Conservation (phyloP, 1,284 basidiomycete genomes). For the Takashimella tepidaria region DNA sequence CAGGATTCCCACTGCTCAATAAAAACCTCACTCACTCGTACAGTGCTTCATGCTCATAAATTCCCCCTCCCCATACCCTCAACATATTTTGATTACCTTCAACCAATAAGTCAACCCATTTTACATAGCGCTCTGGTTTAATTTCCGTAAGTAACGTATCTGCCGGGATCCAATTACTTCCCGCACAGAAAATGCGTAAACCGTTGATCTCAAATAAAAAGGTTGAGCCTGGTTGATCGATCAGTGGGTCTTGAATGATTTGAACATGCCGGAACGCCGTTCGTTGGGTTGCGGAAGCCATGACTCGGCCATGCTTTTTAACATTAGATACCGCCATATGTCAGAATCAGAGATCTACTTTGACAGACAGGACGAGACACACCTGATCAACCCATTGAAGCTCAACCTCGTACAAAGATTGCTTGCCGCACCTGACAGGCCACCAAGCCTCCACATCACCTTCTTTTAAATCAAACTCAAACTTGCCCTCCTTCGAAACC, state of each 20-base stretch:
- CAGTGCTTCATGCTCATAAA: slow-evolving; percentile 52
- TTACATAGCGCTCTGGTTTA: slow-evolving; percentile 49
- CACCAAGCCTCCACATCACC: slow-evolving; percentile 64
- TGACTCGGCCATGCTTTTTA: slow-evolving; percentile 17
- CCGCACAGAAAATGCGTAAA: slow-evolving; percentile 78
- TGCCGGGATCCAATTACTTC: slow-evolving; percentile 90
- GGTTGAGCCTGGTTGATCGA: slow-evolving; percentile 59
- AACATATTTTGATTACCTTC: slow-evolving; percentile 55
- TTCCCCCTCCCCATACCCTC: slow-evolving; percentile 54
- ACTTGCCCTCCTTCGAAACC: slow-evolving; percentile 48
- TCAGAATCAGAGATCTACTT: not conserved
- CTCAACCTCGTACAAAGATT: slow-evolving; percentile 65
- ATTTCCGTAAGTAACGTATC: slow-evolving; percentile 79
- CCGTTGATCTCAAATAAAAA: slow-evolving; percentile 89
- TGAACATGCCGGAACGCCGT: slow-evolving; percentile 70
- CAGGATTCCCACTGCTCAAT: no score
- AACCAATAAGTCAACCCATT: slow-evolving; percentile 50
- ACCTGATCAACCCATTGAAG: slow-evolving; percentile 51
- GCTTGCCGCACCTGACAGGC: slow-evolving; percentile 73
- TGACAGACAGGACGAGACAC: slow-evolving; percentile 6
- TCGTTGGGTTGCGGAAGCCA: slow-evolving; percentile 24
- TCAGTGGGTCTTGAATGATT: slow-evolving; percentile 68
- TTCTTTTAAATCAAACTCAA: slow-evolving; percentile 48
- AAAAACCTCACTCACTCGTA: slow-evolving; percentile 51
- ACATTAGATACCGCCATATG: no score